Evolutionary conservation across 345 rosid genomes (phyloP), one percentile per base, ranked within the genome.

Genomic region (Eucalyptus sp.): DNA sequence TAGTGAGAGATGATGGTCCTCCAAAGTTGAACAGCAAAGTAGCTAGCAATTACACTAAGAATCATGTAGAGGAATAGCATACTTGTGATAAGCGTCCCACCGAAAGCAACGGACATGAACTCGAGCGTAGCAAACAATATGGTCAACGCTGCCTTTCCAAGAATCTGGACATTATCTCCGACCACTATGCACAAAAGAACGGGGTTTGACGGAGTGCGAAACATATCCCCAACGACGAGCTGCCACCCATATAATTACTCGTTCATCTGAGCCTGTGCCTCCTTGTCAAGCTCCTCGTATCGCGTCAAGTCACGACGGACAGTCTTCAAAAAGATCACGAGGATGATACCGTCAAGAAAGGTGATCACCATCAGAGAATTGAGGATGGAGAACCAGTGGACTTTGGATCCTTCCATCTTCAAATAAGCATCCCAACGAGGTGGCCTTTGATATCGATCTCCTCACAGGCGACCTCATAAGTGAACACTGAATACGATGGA

Each of bases 201-300:
- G 4, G 91, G 71, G 51, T 60, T 90, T 33, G 89, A 64, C 6
- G 84, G 91, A 27, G 88, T 88, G 46, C 91, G 87, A 89, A 90
- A 90, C 8, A 86, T 88, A 68, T 86, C 56, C 27, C 91, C 91
- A 33, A 90, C 91, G 56, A 96, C 84, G 14, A 90, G 89, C 86
- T 90, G 88, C 91, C 91, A 90, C 41, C 98, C 96, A 80, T 96
- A 95, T 81, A 95, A 92, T 93, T 95, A 98, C 93, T 96, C 98
- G n/a, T 95, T 96, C 98, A 96, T 95, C 93, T 96, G 97, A 84
- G 97, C 95, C 85, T 93, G 97, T 68, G 98, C 94, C 87, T 96
- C 99, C 92, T 95, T 95, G 93, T 96, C 98, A 24, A 96, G 94
- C 90, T 96, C 99, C 95, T 96, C 96, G 60, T 96, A 96, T 10